phyloP scores from a whole-genome alignment of 352 stramenopile species.

The Phytophthora pinifolia region DNA sequence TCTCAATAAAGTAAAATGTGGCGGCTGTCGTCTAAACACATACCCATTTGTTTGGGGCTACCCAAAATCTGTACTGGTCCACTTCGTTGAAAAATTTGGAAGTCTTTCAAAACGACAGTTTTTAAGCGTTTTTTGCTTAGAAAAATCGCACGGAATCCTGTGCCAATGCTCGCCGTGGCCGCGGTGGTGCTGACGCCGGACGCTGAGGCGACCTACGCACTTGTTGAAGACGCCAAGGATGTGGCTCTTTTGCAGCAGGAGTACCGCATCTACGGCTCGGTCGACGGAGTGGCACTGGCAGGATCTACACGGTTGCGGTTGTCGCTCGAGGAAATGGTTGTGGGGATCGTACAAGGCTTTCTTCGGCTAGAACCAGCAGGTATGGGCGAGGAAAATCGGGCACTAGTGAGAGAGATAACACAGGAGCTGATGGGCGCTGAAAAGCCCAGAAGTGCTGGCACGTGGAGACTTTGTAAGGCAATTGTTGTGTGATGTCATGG shows the following conservation, averaged over 20 bases:
- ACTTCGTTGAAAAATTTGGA: too few species aligned
- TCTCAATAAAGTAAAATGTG: too few species aligned
- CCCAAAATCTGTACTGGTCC: too few species aligned
- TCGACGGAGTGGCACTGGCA: slow-evolving; percentile 11
- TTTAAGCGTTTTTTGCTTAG: too few species aligned
- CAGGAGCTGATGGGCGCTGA: slow-evolving; percentile 11
- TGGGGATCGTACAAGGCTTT: slow-evolving; percentile 39
- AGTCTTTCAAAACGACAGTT: too few species aligned
- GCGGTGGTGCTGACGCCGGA: slow-evolving; percentile 13
- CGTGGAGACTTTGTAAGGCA: slow-evolving; percentile 31
- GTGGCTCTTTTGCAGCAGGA: slow-evolving; percentile 20
- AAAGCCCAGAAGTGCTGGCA: background rate
- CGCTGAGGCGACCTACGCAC: slow-evolving; percentile 25
- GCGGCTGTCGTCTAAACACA: too few species aligned
- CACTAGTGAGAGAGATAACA: slow-evolving; percentile 10
- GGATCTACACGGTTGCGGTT: slow-evolving; percentile 30
- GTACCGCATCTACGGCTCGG: slow-evolving; percentile 32
- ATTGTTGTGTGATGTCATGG: background rate
- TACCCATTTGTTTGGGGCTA: too few species aligned
- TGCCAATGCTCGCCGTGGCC: slow-evolving; percentile 6
- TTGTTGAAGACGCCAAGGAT: slow-evolving; percentile 24
- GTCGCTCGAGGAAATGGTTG: slow-evolving; percentile 48
- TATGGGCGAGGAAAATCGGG: background rate
- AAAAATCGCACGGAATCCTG: too few species aligned
- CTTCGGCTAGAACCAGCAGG: slow-evolving; percentile 30